These are phyloP conservation scores for Pyronema omphalodes DNA, from an alignment of 495 filamentous ascomycete species.

Conservation along the genomic window DNA sequence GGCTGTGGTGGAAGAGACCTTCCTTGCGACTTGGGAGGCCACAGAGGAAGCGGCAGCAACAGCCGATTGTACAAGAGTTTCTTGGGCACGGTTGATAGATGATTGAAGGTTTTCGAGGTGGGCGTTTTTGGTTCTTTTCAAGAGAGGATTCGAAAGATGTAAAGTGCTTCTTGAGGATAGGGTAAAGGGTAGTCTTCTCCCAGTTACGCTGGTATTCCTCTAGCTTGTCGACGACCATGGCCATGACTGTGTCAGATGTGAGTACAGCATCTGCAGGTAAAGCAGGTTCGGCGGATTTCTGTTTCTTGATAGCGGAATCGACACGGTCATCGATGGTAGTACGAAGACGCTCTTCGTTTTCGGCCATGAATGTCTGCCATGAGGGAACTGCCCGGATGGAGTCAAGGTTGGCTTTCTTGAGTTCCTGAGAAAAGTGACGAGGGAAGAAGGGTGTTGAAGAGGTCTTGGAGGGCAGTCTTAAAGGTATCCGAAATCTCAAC, in stretches of 20 bases:
- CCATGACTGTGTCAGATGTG: conserved; percentile 11
- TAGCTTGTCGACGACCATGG: conserved; percentile 6
- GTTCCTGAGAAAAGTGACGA: not conserved
- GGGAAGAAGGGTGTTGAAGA: conserved; percentile 12
- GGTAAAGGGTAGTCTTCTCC: not conserved
- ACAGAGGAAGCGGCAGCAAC: not conserved
- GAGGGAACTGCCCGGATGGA: conserved; percentile 8
- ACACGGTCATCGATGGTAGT: not conserved
- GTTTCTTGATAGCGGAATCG: not conserved
- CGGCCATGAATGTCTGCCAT: conserved; percentile 16
- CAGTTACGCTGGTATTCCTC: not conserved
- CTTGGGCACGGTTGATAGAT: not conserved
- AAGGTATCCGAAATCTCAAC: conserved; percentile 9
- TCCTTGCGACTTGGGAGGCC: not conserved
- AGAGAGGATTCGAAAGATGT: not conserved
- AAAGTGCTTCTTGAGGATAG: not conserved
- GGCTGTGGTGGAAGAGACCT: not conserved
- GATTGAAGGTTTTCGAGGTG: not conserved
- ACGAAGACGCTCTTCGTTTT: conserved; percentile 10
- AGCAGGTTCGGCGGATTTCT: not conserved
- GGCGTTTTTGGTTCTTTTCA: not conserved
- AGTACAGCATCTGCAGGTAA: conserved; percentile 8
- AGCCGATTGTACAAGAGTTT: not conserved
- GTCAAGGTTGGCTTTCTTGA: not conserved
- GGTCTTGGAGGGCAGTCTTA: conserved; percentile 10